Percentiles rank a stretch among this genome's conserved stretches.
Conservation (phyloP, 2,329 filamentous ascomycete species). For the Seiridium cupressi region DNA sequence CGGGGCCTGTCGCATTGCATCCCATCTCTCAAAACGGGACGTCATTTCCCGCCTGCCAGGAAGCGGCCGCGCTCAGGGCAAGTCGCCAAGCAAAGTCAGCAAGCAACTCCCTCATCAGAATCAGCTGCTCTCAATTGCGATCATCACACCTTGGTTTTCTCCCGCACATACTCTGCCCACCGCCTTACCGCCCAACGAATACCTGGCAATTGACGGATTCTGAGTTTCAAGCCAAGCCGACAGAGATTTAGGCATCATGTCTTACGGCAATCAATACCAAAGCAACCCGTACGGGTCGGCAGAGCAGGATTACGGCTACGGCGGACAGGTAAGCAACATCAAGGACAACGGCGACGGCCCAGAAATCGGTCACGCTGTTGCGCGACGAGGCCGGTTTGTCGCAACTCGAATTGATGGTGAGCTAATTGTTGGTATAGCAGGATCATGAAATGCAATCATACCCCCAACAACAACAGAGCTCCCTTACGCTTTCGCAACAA, state of each 20-base stretch:
- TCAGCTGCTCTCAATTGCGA: constrained; percentile 4
- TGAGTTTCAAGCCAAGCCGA: background rate
- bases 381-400: background rate
- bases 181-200: background rate
- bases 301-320: constrained; percentile 44
- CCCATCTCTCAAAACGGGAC: constrained; percentile 4
- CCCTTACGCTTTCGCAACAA: constrained; percentile 52
- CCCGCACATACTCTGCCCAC: too few species aligned
- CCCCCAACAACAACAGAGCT: constrained; percentile 22
- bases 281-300: constrained; percentile 62
- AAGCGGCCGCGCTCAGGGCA: constrained; percentile 3
- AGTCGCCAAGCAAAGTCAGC: constrained; percentile 1
- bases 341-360: constrained; percentile 12
- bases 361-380: too few species aligned
- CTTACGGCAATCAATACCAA: constrained; percentile 57
- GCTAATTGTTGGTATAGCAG: background rate
- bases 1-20: constrained; percentile 1
- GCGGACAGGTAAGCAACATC: constrained; percentile 37
- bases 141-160: background rate
- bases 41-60: constrained; percentile 5
- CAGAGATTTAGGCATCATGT: constrained; percentile 40
- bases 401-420: background rate
- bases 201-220: background rate
- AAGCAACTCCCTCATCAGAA: constrained; percentile 1
- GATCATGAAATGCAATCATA: constrained; percentile 51